phyloP scores from a whole-genome alignment of 2,329 filamentous ascomycete genomes.

The Phialemonium atrogriseum region DNA sequence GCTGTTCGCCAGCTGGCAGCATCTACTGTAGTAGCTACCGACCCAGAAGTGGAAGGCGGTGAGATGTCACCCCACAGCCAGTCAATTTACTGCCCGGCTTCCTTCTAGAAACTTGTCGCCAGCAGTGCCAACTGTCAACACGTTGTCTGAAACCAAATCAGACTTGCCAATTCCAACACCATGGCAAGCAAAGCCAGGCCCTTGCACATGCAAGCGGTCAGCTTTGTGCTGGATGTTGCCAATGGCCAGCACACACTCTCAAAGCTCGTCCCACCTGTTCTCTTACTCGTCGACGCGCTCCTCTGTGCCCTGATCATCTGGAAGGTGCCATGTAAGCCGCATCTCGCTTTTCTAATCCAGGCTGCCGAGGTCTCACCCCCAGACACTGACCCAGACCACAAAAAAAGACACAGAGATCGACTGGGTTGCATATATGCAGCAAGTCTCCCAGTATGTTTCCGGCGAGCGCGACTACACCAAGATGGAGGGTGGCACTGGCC shows the following conservation, averaged over 20 bases:
- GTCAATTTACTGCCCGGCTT: too few relatives aligned
- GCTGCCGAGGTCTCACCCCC: not conserved
- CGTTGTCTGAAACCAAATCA: too few relatives aligned
- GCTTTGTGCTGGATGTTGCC: constrained; percentile 31
- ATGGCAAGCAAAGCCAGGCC: too few relatives aligned
- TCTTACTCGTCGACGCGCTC: constrained; percentile 62
- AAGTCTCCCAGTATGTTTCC: constrained; percentile 67
- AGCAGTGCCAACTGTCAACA: too few relatives aligned
- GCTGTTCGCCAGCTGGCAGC: constrained; percentile 8
- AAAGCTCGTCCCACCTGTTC: constrained; percentile 43
- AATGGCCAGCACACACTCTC: constrained; percentile 42
- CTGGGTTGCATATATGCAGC: constrained; percentile 96
- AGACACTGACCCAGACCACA: constrained; percentile 5
- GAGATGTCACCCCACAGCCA: too few relatives aligned
- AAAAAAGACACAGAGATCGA: constrained; percentile 86
- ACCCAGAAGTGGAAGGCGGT: too few relatives aligned
- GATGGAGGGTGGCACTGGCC: constrained; percentile 83
- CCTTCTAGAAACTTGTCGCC: too few relatives aligned
- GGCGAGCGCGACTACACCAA: constrained; percentile 85
- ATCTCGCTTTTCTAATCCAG: constrained; percentile 1
- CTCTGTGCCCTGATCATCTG: constrained; percentile 69
- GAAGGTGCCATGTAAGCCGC: constrained; percentile 69
- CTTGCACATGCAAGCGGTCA: constrained; percentile 17
- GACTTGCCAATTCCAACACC: too few relatives aligned
- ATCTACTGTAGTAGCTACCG: constrained; percentile 10